A percentile compares a stretch with the other conserved stretches of the same genome.
Conservation (phyloP, 805 yeast species). For the Ogataea nakhonphanomensis region DNA sequence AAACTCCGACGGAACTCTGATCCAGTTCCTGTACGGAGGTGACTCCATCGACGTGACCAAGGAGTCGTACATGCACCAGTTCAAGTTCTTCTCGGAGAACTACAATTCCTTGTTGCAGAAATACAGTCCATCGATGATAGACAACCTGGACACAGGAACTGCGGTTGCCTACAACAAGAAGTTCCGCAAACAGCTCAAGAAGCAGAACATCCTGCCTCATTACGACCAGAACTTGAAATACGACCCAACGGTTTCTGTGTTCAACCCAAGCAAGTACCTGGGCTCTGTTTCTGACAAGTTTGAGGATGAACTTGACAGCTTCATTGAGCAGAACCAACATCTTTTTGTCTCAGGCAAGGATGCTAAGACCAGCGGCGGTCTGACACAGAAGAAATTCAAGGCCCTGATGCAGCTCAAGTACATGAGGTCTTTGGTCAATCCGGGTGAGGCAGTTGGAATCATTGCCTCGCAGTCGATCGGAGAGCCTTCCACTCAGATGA, state of each 20-base stretch:
- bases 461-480: conserved; percentile 98
- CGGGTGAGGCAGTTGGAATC: conserved; percentile 98
- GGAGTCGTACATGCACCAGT: conserved; percentile 91
- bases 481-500: conserved; percentile 99
- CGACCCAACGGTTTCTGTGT: conserved; percentile 85
- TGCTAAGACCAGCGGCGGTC: conserved; percentile 42
- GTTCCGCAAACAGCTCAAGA: conserved; percentile 66
- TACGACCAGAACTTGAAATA: conserved; percentile 59
- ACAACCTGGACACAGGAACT: conserved; percentile 76
- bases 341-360: conserved; percentile 55
- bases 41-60: conserved; percentile 92
- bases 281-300: conserved; percentile 93
- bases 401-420: conserved; percentile 97
- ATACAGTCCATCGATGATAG: conserved; percentile 78
- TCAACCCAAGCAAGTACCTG: conserved; percentile 82
- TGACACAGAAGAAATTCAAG: conserved; percentile 80
- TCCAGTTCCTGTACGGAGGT: conserved; percentile 97
- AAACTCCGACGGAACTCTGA: conserved; percentile 89
- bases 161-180: conserved; percentile 83
- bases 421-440: conserved; percentile 91
- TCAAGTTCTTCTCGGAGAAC: conserved; percentile 89
- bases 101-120: conserved; percentile 81
- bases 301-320: conserved; percentile 73
- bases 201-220: conserved; percentile 61
- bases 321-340: conserved; percentile 52